Evolutionary conservation across 225 moss, liverwort and hornwort species (phyloP).

Genomic region (Takakia lepidozioides): DNA sequence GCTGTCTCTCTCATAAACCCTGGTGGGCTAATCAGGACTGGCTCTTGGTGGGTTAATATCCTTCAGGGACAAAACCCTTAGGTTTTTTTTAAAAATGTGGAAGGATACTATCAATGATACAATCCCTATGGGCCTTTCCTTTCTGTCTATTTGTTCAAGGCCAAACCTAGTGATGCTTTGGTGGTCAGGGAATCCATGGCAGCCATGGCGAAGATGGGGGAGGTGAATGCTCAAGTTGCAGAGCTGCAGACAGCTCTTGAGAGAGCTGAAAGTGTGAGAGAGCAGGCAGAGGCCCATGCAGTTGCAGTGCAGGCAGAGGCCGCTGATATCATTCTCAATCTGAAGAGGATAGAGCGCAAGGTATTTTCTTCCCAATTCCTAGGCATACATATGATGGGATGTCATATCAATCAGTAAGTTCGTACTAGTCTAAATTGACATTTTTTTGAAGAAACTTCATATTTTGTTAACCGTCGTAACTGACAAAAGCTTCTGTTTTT

Average conservation of each 20-base stretch:
- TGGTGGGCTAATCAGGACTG: too few species aligned
- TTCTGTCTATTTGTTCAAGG: too few species aligned
- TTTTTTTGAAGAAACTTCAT: too few species aligned
- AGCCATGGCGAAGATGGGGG: constrained; percentile 59
- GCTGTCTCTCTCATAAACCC: too few species aligned
- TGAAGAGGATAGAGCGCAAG: constrained; percentile 77
- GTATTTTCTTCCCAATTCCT: constrained; percentile 26
- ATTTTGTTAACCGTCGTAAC: too few species aligned
- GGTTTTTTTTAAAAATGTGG: too few species aligned
- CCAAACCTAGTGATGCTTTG: too few species aligned
- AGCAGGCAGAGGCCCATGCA: constrained; percentile 43
- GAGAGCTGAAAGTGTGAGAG: constrained; percentile 50
- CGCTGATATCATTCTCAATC: constrained; percentile 45
- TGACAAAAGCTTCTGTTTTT: too few species aligned
- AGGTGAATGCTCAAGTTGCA: constrained; percentile 44
- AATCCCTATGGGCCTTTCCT: too few species aligned
- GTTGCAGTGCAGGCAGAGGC: constrained; percentile 61
- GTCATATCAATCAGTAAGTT: neutral
- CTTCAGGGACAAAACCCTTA: neutral
- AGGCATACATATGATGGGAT: neutral
- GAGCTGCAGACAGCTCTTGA: constrained; percentile 66
- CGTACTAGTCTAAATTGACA: too few species aligned
- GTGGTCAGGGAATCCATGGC: constrained; percentile 51
- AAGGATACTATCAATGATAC: too few species aligned
- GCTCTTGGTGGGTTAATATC: neutral